Conservation (phyloP, 768 basidiomycete species). For the Pleurotus tuber-regium region DNA sequence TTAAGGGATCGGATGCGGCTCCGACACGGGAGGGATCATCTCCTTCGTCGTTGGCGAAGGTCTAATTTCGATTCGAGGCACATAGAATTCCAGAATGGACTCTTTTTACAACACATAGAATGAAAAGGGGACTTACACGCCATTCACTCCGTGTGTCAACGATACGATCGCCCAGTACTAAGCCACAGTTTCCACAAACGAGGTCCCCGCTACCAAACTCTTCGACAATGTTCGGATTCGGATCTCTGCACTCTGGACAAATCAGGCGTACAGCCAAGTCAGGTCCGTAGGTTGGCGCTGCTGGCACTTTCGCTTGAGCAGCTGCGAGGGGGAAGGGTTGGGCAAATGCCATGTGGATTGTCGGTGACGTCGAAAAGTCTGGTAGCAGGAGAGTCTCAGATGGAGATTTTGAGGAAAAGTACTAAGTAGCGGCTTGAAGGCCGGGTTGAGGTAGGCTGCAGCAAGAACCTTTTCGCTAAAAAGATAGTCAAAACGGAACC, state of each 20-base stretch:
- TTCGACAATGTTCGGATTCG: slow-evolving; percentile 93
- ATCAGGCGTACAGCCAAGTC: slow-evolving; percentile 87
- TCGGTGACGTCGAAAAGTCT: neutral
- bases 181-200: slow-evolving; percentile 90
- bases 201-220: slow-evolving; percentile 98
- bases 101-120: slow-evolving; percentile 15
- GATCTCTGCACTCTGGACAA: slow-evolving; percentile 94
- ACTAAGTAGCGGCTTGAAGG: too few relatives aligned
- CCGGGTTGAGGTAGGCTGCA: too few relatives aligned
- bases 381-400: slow-evolving; percentile 4
- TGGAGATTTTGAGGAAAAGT: too few relatives aligned
- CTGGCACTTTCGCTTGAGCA: slow-evolving; percentile 48
- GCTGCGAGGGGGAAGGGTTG: slow-evolving; percentile 82
- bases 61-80: slow-evolving; percentile 47
- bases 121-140: slow-evolving; percentile 61
- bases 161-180: slow-evolving; percentile 93
- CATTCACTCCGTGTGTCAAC: slow-evolving; percentile 99
- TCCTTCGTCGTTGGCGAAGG: slow-evolving; percentile 99
- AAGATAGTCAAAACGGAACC: too few relatives aligned
- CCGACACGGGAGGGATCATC: slow-evolving; percentile 99
- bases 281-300: slow-evolving; percentile 65
- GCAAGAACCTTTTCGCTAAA: too few relatives aligned
- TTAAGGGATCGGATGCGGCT: slow-evolving; percentile 87
- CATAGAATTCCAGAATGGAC: slow-evolving; percentile 16
- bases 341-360: slow-evolving; percentile 57